These are phyloP conservation scores for Emergomyces pasteurianus DNA, from an alignment of 2,329 filamentous ascomycete species.

Conservation along the genomic window DNA sequence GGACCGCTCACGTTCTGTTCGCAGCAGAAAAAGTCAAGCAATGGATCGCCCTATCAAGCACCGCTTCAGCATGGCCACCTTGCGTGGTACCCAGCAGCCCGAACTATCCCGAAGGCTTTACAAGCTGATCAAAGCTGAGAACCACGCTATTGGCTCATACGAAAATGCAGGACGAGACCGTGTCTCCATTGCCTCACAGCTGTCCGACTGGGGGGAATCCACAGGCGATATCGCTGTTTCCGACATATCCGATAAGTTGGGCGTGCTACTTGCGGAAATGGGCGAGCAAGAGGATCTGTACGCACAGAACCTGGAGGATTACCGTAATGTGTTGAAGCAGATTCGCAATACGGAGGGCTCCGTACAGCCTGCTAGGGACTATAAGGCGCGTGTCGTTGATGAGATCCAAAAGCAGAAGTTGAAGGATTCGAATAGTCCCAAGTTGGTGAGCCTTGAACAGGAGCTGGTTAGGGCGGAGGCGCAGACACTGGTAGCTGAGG, in stretches of 20 bases:
- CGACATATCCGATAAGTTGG: conserved; percentile 91
- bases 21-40: conserved; percentile 13
- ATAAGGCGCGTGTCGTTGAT: conserved; percentile 77
- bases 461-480: conserved; percentile 93
- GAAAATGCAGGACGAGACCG: conserved; percentile 78
- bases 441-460: conserved; percentile 78
- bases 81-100: conserved; percentile 73
- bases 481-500: conserved; percentile 90
- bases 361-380: conserved; percentile 82
- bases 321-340: conserved; percentile 68
- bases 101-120: conserved; percentile 82
- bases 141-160: conserved; percentile 73
- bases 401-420: conserved; percentile 86
- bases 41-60: conserved; percentile 41
- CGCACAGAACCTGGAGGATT: conserved; percentile 77
- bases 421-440: conserved; percentile 78
- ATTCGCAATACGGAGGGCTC: conserved; percentile 93
- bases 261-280: conserved; percentile 81
- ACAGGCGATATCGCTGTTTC: conserved; percentile 77
- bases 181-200: conserved; percentile 70
- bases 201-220: conserved; percentile 93
- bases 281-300: conserved; percentile 88
- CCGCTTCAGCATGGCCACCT: conserved; percentile 73
- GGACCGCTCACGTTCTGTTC: conserved; percentile 33
- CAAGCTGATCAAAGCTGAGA: conserved; percentile 89